Evolutionary conservation across 495 filamentous ascomycete species (phyloP).

Genomic region (Cercophora scortea): DNA sequence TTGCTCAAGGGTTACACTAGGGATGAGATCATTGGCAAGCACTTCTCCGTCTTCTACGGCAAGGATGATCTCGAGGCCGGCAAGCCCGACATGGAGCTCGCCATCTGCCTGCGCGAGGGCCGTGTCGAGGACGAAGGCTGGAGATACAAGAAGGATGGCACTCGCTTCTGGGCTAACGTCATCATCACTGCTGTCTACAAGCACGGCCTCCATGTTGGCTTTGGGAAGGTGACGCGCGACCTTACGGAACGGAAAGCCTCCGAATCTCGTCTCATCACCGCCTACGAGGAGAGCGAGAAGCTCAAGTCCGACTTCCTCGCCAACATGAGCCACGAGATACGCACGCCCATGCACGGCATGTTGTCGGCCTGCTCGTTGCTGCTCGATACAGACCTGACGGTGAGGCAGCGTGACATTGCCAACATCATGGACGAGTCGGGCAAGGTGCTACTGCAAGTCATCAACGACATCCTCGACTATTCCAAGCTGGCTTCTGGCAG

Average conservation of each 20-base stretch:
- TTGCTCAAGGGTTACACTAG: conserved; percentile 51
- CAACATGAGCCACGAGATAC: conserved; percentile 49
- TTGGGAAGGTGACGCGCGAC: conserved; percentile 58
- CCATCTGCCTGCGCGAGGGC: conserved; percentile 51
- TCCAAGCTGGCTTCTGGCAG: conserved; percentile 38
- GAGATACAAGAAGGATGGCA: conserved; percentile 56
- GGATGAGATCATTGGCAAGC: conserved; percentile 52
- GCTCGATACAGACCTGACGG: conserved; percentile 30
- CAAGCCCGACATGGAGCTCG: conserved; percentile 51
- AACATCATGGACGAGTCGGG: conserved; percentile 42
- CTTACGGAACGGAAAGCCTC: conserved; percentile 54
- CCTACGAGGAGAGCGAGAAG: conserved; percentile 58
- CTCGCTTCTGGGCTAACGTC: conserved; percentile 61
- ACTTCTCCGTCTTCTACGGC: conserved; percentile 58
- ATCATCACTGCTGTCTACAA: conserved; percentile 55
- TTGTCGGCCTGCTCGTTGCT: conserved; percentile 38
- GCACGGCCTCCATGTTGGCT: conserved; percentile 51
- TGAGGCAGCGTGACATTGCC: conserved; percentile 36
- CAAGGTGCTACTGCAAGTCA: conserved; percentile 38
- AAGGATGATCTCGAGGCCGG: conserved; percentile 41
- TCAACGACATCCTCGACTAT: conserved; percentile 48
- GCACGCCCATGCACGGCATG: conserved; percentile 48
- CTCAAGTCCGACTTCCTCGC: conserved; percentile 62
- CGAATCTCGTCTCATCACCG: conserved; percentile 49
- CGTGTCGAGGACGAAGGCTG: conserved; percentile 59